Conservation (phyloP, 768 basidiomycete genomes). For the Tulasnella sp. region DNA sequence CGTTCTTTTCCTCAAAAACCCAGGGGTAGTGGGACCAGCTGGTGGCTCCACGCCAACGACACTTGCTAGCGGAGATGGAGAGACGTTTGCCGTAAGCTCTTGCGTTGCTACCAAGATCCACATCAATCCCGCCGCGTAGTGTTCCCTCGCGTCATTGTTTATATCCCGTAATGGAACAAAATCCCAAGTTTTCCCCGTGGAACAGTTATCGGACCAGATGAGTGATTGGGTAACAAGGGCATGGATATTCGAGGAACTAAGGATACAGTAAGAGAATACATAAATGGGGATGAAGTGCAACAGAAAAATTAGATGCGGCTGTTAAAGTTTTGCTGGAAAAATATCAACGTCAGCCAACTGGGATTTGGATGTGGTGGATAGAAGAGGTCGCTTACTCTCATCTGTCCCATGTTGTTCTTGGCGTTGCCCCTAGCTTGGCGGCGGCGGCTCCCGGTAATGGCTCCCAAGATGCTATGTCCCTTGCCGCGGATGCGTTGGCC, state of each 20-base stretch:
- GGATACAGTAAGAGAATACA: constrained; percentile 9
- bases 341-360: background rate
- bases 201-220: background rate
- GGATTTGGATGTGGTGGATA: background rate
- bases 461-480: constrained; percentile 19
- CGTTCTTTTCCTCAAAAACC: background rate
- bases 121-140: background rate
- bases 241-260: background rate
- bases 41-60: background rate
- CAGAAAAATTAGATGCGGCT: background rate
- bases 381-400: background rate
- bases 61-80: background rate
- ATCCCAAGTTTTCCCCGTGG: background rate
- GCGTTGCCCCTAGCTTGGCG: constrained; percentile 25
- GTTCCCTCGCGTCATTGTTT: background rate
- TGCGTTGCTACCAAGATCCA: constrained; percentile 1
- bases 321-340: background rate
- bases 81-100: background rate
- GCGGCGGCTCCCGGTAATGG: constrained; percentile 8
- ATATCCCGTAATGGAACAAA: background rate
- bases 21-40: background rate
- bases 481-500: constrained; percentile 14
- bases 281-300: background rate
- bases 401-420: background rate
- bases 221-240: background rate